Conservation (phyloP, 2,329 filamentous ascomycete genomes). For the Hirsutella thompsonii region DNA sequence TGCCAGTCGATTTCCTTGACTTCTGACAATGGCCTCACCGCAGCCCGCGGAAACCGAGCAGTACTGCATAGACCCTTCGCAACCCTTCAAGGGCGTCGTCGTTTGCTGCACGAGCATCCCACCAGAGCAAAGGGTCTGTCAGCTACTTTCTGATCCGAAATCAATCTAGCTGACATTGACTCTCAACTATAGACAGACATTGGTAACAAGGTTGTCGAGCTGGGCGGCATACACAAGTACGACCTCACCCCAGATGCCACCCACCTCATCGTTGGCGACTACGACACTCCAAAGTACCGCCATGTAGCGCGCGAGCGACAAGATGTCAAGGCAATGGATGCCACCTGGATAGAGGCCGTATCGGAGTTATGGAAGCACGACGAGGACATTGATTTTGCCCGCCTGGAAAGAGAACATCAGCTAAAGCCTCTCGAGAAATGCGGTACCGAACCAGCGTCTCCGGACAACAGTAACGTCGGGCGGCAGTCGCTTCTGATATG, state of each 20-base stretch:
- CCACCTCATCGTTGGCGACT: constrained; percentile 81
- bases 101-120: constrained; percentile 82
- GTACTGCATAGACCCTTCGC: constrained; percentile 38
- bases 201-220: constrained; percentile 54
- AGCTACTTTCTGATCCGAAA: constrained; percentile 1
- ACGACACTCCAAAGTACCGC: constrained; percentile 85
- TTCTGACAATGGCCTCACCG: constrained; percentile 14
- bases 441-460: constrained; percentile 26
- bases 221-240: constrained; percentile 78
- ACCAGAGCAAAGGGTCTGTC: constrained; percentile 61
- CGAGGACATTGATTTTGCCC: constrained; percentile 59
- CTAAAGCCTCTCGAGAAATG: constrained; percentile 49
- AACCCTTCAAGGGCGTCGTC: constrained; percentile 57
- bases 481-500: constrained; percentile 36
- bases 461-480: constrained; percentile 9
- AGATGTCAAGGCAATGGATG: constrained; percentile 71
- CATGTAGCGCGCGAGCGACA: constrained; percentile 84
- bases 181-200: constrained; percentile 33
- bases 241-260: constrained; percentile 95
- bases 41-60: constrained; percentile 12
- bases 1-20: no score
- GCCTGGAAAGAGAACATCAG: constrained; percentile 53
- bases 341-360: constrained; percentile 76
- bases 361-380: constrained; percentile 70
- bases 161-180: constrained; percentile 1